Base-by-base conservation (phyloP, 495 filamentous ascomycete species). In the Aspergillus conjunctus region DNA sequence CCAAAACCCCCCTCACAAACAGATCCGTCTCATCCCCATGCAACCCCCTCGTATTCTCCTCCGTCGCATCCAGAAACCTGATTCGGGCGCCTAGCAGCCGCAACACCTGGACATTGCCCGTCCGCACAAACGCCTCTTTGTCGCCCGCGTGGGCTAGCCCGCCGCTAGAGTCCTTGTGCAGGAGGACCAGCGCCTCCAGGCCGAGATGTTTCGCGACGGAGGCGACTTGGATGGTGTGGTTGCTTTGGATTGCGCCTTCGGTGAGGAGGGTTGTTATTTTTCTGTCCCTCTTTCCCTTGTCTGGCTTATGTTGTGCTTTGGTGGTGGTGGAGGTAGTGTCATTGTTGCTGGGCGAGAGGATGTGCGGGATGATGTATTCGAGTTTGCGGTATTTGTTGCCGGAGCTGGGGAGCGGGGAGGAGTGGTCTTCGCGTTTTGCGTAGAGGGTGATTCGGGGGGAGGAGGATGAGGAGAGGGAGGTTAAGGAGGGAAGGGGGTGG, bases 341-440 rank as follows among this genome's bases (percentile, higher is more conserved):
- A n/a, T n/a, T n/a, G n/a, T n/a, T n/a, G n/a, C n/a, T n/a, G n/a
- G n/a, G n/a, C n/a, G n/a, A 68, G 39, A 72, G 66, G 26, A 77
- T 72, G 43, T 78, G 73, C 0, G 74, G 73, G 14, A 77, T 60
- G 26, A 78, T 70, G 62, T 78, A 78, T 65, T 78, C 75, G 31
- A 78, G 66, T 61, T 78, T 78, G 49, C 75, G 74, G 64, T 77
- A 75, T 68, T 78, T 78, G 64, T 78, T 78, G 30, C 75, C 75
- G 22, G 74, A 54, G 49, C 68, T 69, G 52, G 73, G 69, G 49
- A 78, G 69, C 18, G 72, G 73, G 46, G 73, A 69, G 58, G 59
- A 59, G 20, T 74, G 73, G 69, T 78, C 75, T 67, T 78, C 75
- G n/a, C 74, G 64, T 61, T 76, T 77, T 56, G 66, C 62, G 66